phyloP scores from a whole-genome alignment of 768 basidiomycete genomes.

The Pisolithus sp. region DNA sequence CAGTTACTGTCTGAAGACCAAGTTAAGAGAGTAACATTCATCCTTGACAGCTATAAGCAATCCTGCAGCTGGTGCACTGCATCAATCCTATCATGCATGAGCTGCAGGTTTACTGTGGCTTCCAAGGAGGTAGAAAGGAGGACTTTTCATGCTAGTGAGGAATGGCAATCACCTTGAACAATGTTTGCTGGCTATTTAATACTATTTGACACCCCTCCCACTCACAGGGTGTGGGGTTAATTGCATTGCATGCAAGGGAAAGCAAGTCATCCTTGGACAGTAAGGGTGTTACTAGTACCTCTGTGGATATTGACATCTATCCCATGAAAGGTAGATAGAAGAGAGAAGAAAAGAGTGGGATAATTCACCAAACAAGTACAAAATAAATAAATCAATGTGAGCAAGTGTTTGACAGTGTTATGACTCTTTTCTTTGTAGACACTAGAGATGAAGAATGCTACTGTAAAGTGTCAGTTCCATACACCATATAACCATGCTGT shows the following conservation, averaged over 20 bases:
- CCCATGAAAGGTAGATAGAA: background rate
- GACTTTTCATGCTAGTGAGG: conserved; percentile 1
- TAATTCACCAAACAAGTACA: background rate
- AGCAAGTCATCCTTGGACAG: conserved; percentile 18
- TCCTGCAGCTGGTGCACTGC: conserved; percentile 14
- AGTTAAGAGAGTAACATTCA: background rate
- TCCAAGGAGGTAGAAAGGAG: background rate
- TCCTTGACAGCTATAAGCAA: conserved; percentile 15
- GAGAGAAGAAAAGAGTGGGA: background rate
- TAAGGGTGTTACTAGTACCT: conserved; percentile 9
- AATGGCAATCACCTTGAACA: conserved; percentile 22
- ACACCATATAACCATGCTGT: no score
- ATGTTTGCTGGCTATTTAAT: conserved; percentile 24
- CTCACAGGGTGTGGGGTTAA: conserved; percentile 23
- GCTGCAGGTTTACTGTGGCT: conserved; percentile 11
- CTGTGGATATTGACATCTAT: conserved; percentile 8
- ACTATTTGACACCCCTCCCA: conserved; percentile 21
- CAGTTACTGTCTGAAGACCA: background rate
- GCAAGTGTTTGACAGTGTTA: no score
- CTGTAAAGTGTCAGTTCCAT: no score
- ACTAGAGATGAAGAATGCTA: no score
- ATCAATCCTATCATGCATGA: conserved; percentile 2
- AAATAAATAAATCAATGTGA: background rate
- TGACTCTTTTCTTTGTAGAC: no score
- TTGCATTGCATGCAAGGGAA: conserved; percentile 17